Percentiles rank a stretch among this genome's conserved stretches.
Conservation (phyloP, 768 basidiomycete species). For the Serendipita indica region DNA sequence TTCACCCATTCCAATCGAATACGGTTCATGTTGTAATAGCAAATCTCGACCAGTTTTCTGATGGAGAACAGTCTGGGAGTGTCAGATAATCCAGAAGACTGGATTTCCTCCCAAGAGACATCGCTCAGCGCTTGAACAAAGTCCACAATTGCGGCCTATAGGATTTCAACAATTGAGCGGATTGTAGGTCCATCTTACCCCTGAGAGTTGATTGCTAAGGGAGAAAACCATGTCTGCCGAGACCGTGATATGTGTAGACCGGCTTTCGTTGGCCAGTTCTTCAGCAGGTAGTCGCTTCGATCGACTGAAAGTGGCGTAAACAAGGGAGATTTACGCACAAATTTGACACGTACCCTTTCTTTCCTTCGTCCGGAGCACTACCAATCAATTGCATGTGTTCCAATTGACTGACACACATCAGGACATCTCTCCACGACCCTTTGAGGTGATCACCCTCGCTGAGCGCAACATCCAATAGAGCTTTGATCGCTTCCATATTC, state of each 20-base stretch:
- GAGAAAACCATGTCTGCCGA: slow-evolving; percentile 99
- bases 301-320: slow-evolving; percentile 19
- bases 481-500: slow-evolving; percentile 98
- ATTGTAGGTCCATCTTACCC: slow-evolving; percentile 38
- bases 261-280: slow-evolving; percentile 90
- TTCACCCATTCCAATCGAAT: slow-evolving; percentile 98
- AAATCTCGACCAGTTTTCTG: slow-evolving; percentile 96
- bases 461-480: slow-evolving; percentile 84
- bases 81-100: slow-evolving; percentile 87
- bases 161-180: slow-evolving; percentile 9
- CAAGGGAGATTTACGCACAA: background rate
- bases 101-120: slow-evolving; percentile 99
- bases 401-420: slow-evolving; percentile 94
- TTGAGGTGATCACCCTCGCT: slow-evolving; percentile 95
- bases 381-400: slow-evolving; percentile 98
- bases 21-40: slow-evolving; percentile 98
- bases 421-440: slow-evolving; percentile 89
- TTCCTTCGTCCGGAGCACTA: slow-evolving; percentile 65
- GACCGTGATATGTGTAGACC: slow-evolving; percentile 95
- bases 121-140: slow-evolving; percentile 93
- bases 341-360: slow-evolving; percentile 51
- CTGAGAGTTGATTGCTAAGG: slow-evolving; percentile 82
- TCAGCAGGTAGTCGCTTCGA: slow-evolving; percentile 62
- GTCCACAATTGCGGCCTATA: slow-evolving; percentile 87
- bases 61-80: slow-evolving; percentile 92